Conservation (phyloP, 768 basidiomycete genomes). For the Lactarius pseudohatsudake region DNA sequence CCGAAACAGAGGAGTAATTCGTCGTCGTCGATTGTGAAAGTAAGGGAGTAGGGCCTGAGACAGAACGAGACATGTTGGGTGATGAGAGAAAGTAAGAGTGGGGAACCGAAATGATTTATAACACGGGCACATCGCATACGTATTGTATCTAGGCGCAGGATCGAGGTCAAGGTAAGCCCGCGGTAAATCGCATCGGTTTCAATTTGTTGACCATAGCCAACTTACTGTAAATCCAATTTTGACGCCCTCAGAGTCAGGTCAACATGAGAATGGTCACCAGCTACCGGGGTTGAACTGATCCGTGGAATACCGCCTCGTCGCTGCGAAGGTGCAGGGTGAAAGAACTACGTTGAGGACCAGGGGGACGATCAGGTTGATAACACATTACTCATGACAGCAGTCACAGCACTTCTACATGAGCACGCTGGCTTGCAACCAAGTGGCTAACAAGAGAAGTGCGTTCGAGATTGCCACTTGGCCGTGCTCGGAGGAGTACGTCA, state of each 20-base stretch:
- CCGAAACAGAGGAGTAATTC: neutral
- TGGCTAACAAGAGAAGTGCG: constrained; percentile 4
- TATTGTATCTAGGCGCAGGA: neutral
- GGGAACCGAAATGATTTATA: neutral
- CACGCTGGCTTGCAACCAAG: neutral
- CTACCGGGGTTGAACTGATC: too few species aligned
- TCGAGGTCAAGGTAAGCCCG: neutral
- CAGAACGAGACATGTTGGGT: neutral
- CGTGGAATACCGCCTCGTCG: too few species aligned
- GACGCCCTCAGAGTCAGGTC: too few species aligned
- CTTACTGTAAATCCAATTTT: too few species aligned
- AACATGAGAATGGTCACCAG: too few species aligned
- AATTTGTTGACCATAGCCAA: too few species aligned
- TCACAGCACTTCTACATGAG: neutral
- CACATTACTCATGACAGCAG: too few species aligned
- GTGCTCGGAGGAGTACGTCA: constrained; percentile 18
- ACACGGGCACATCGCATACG: too few species aligned
- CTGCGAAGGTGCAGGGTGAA: too few species aligned
- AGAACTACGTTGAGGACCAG: too few species aligned
- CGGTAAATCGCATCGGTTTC: too few species aligned
- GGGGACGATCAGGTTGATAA: too few species aligned
- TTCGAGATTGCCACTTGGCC: constrained; percentile 19
- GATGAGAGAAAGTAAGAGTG: neutral
- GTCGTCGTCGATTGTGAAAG: neutral
- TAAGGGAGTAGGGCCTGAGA: neutral